phyloP scores from a whole-genome alignment of 805 yeast species.

The Kodamaea jinghongensis region DNA sequence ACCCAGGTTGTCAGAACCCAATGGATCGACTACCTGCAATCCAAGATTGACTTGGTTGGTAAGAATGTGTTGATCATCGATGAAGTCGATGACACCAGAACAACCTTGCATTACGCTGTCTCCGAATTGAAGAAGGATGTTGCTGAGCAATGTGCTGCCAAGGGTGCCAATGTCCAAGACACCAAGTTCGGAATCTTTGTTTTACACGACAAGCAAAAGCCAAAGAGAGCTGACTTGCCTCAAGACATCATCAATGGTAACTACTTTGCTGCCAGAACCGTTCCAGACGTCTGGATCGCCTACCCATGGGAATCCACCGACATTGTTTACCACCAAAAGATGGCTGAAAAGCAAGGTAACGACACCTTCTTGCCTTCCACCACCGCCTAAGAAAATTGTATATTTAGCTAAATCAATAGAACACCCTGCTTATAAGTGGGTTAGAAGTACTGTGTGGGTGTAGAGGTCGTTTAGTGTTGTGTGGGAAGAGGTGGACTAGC shows the following conservation, averaged over 20 bases:
- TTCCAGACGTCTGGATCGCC: conserved; percentile 81
- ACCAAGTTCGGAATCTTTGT: conserved; percentile 76
- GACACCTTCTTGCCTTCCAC: conserved; percentile 45
- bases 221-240: conserved; percentile 71
- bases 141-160: conserved; percentile 52
- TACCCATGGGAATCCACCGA: conserved; percentile 85
- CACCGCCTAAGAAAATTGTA: too few relatives aligned
- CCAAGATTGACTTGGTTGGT: conserved; percentile 60
- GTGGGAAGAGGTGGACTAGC: too few relatives aligned
- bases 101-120: conserved; percentile 77
- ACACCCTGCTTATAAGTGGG: too few relatives aligned
- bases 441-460: too few relatives aligned
- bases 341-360: conserved; percentile 72
- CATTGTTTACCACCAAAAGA: conserved; percentile 68
- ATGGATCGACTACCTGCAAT: conserved; percentile 75
- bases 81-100: conserved; percentile 85
- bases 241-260: conserved; percentile 56
- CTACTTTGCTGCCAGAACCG: conserved; percentile 71
- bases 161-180: conserved; percentile 44
- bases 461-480: too few relatives aligned
- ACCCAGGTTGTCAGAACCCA: conserved; percentile 72
- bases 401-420: too few relatives aligned
- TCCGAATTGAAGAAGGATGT: conserved; percentile 73
- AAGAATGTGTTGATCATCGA: conserved; percentile 73
- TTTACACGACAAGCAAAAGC: conserved; percentile 70